Conservation (phyloP, 2,329 filamentous ascomycete species). For the Mollisiaceae sp. region DNA sequence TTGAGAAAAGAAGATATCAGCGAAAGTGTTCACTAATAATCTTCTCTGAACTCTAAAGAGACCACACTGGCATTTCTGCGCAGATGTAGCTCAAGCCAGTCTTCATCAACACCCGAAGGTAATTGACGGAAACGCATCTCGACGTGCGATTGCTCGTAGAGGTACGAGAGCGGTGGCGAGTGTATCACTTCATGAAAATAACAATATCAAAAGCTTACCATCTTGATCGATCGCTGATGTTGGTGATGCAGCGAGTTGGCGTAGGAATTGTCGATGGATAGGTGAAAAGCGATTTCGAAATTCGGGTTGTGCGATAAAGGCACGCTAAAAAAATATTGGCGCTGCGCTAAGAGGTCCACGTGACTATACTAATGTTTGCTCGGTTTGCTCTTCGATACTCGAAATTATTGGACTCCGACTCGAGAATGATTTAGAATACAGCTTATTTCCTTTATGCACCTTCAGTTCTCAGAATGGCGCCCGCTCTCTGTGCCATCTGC, state of each 20-base stretch:
- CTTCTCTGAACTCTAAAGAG: slow-evolving; percentile 96
- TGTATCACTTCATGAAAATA: slow-evolving; percentile 38
- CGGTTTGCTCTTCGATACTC: slow-evolving; percentile 22
- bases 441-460: background rate
- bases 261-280: slow-evolving; percentile 23
- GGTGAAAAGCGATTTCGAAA: slow-evolving; percentile 6
- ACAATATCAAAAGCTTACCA: slow-evolving; percentile 61
- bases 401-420: slow-evolving; percentile 9
- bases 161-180: slow-evolving; percentile 45
- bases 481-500: slow-evolving; percentile 77
- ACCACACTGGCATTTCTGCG: slow-evolving; percentile 47
- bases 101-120: slow-evolving; percentile 53
- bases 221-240: slow-evolving; percentile 51
- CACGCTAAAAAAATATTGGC: slow-evolving; percentile 23
- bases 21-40: slow-evolving; percentile 77
- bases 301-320: slow-evolving; percentile 11
- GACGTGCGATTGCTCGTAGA: slow-evolving; percentile 47
- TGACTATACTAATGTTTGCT: background rate
- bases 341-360: slow-evolving; percentile 9
- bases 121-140: slow-evolving; percentile 42
- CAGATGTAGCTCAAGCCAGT: slow-evolving; percentile 67
- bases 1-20: slow-evolving; percentile 99
- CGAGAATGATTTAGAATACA: background rate
- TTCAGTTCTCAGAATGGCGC: slow-evolving; percentile 60
- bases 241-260: slow-evolving; percentile 23